These are phyloP conservation scores for Fomes fomentarius DNA, from an alignment of 1,284 basidiomycete species.

Conservation along the genomic window DNA sequence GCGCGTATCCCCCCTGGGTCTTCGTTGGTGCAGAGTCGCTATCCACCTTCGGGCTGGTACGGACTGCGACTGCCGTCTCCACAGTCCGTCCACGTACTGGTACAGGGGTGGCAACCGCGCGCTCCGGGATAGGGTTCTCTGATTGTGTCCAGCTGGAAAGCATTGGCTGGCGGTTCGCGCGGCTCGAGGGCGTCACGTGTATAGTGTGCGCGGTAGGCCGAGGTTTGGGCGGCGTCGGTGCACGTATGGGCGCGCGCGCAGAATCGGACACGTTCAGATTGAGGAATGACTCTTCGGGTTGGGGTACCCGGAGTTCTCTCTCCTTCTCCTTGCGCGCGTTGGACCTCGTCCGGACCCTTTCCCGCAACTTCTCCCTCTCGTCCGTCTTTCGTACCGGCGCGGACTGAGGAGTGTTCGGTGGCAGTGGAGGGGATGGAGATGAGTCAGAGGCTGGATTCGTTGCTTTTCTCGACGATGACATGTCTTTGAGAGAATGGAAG, in stretches of 20 bases:
- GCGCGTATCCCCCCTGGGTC: constrained; percentile 5
- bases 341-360: not conserved
- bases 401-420: not conserved
- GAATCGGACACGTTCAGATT: constrained; percentile 3
- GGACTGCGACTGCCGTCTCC: not conserved
- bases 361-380: not conserved
- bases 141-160: not conserved
- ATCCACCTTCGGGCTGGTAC: not conserved
- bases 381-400: constrained; percentile 1
- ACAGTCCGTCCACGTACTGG: not conserved
- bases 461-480: too few relatives aligned
- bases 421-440: not conserved
- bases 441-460: too few relatives aligned
- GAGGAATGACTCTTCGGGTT: constrained; percentile 7
- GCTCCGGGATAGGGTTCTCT: not conserved
- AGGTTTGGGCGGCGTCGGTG: not conserved
- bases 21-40: not conserved
- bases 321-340: not conserved
- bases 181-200: not conserved
- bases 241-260: constrained; percentile 9
- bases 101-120: not conserved
- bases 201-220: not conserved
- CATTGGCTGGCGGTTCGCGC: not conserved
- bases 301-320: not conserved
- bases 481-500: too few relatives aligned